phyloP scores from a whole-genome alignment of 257 asterid genomes.

The Nicotiana otophora region DNA sequence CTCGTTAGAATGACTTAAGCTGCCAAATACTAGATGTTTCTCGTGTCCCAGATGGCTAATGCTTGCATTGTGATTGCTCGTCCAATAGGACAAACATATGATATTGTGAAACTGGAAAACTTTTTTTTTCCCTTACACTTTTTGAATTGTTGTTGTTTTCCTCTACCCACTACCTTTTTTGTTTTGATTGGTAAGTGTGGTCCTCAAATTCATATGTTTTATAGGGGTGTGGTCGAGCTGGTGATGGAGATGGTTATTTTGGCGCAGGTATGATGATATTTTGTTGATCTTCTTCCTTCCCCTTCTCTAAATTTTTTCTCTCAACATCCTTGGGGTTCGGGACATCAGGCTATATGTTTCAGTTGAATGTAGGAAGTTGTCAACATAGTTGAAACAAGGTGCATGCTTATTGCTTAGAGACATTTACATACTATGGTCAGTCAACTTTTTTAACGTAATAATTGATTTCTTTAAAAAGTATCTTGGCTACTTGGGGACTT shows the following conservation, averaged over 20 bases:
- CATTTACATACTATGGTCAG: not conserved
- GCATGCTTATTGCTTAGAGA: not conserved
- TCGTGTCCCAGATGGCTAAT: not conserved
- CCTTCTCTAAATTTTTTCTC: not conserved
- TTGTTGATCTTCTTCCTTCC: not conserved
- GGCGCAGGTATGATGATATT: constrained; percentile 52
- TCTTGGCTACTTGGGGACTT: not conserved
- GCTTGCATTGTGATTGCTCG: not conserved
- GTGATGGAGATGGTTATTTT: constrained; percentile 47
- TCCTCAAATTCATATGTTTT: constrained; percentile 3
- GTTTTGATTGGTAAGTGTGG: not conserved
- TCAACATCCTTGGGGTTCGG: not conserved
- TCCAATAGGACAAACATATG: not conserved
- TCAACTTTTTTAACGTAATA: not conserved
- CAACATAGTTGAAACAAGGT: not conserved
- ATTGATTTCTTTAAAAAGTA: not conserved
- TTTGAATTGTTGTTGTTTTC: not conserved
- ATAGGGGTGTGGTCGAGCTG: constrained; percentile 82
- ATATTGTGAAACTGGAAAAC: not conserved
- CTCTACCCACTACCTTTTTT: not conserved
- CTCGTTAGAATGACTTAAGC: not conserved
- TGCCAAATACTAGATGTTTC: not conserved
- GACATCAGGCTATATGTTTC: not conserved
- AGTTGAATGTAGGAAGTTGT: not conserved
- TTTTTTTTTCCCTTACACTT: not conserved